Conservation (phyloP, 352 stramenopile genomes). For the Globisporangium barbulae region DNA sequence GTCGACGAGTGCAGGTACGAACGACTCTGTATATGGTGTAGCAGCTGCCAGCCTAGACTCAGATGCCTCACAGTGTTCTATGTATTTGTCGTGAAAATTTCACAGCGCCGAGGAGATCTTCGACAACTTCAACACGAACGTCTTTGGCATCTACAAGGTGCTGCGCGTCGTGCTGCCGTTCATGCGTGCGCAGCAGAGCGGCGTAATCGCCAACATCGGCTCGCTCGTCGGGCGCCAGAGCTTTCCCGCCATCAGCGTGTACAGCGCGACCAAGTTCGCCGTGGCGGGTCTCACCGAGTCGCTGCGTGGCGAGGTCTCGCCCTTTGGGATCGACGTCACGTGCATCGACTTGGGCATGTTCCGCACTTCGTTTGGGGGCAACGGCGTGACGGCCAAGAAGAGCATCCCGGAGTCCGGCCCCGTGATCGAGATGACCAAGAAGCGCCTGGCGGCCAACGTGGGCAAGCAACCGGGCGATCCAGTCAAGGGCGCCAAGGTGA, state of each 20-base stretch:
- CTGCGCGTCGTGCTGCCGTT: conserved; percentile 32
- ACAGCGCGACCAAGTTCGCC: conserved; percentile 42
- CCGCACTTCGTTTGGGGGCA: conserved; percentile 30
- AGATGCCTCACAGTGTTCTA: not conserved
- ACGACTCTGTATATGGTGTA: not conserved
- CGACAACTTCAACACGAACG: conserved; percentile 41
- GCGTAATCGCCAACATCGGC: conserved; percentile 41
- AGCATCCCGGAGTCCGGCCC: conserved; percentile 26
- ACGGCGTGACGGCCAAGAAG: conserved; percentile 19
- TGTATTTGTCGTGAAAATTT: not conserved
- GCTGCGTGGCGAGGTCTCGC: conserved; percentile 29
- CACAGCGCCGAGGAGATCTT: conserved; percentile 30
- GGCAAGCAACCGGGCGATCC: not conserved
- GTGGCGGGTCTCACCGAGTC: conserved; percentile 32
- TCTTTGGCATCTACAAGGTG: conserved; percentile 37
- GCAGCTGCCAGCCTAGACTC: not conserved
- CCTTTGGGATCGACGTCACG: conserved; percentile 37
- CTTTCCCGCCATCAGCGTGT: conserved; percentile 28
- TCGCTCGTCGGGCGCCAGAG: conserved; percentile 31
- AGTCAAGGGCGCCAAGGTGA: not conserved
- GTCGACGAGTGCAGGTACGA: conserved; percentile 3
- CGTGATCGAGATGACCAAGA: conserved; percentile 24
- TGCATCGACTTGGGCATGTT: conserved; percentile 37
- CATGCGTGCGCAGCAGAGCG: conserved; percentile 32
- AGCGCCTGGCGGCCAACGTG: not conserved